phyloP scores from a whole-genome alignment of 2,329 filamentous ascomycete species.

The Pyrenophora seminiperda region DNA sequence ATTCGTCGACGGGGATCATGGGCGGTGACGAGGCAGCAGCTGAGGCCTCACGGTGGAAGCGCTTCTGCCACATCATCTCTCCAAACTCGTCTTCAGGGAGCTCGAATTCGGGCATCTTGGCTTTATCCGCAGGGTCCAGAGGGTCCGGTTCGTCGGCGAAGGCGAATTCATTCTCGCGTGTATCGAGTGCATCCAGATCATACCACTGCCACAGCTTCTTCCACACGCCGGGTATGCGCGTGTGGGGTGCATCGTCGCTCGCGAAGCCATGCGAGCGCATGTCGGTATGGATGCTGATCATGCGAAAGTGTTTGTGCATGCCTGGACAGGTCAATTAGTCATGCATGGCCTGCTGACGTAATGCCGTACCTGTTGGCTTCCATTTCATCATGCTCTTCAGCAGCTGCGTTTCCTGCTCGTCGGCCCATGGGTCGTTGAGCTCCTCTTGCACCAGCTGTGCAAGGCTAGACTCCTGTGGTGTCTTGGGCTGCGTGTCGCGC shows the following conservation, averaged over 20 bases:
- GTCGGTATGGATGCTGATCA: conserved; percentile 51
- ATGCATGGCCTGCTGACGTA: not conserved
- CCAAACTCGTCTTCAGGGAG: conserved; percentile 53
- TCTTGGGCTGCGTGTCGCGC: conserved; percentile 48
- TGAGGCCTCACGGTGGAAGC: conserved; percentile 41
- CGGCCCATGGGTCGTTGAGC: conserved; percentile 82
- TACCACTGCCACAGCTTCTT: conserved; percentile 82
- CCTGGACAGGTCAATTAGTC: conserved; percentile 39
- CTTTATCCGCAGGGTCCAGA: conserved; percentile 45
- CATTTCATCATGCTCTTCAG: conserved; percentile 92
- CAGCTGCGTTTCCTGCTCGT: conserved; percentile 90
- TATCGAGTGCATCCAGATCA: conserved; percentile 83
- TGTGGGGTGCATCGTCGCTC: conserved; percentile 73
- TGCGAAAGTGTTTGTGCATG: conserved; percentile 64
- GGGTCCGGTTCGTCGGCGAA: conserved; percentile 63
- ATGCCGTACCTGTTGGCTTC: conserved; percentile 79
- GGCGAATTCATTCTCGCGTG: conserved; percentile 70
- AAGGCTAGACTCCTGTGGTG: conserved; percentile 45
- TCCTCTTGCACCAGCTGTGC: conserved; percentile 63
- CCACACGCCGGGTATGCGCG: conserved; percentile 90
- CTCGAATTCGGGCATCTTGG: conserved; percentile 47
- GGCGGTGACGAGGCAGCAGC: conserved; percentile 39
- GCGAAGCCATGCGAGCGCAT: conserved; percentile 65
- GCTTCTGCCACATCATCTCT: conserved; percentile 51
- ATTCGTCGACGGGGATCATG: conserved; percentile 37